Evolutionary conservation across 1,284 basidiomycete species (phyloP), one percentile per base, ranked within the genome.

Genomic region (Microbotryum scabiosae): DNA sequence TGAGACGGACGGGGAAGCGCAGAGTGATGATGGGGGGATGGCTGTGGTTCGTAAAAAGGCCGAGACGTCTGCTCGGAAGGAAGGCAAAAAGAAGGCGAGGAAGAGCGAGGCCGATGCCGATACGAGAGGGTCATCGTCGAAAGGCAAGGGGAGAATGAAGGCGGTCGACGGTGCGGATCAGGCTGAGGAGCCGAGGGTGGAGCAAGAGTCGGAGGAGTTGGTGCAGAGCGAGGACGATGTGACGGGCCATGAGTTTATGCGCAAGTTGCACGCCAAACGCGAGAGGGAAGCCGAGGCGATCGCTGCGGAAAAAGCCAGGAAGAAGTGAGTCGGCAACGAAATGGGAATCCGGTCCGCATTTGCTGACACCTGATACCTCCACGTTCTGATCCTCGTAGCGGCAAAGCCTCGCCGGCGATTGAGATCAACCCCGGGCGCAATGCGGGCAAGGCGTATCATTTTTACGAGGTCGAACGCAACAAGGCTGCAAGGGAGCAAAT

Each of bases 381-480:
- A n/a, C n/a, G n/a, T n/a, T n/a, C n/a, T 18, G 18, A 23, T 23
- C 25, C 21, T 25, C 43, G 49, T 50, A 45, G 48, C 21, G 25
- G 16, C 53, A 43, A 54, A 16, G 9, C 36, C 12, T 49, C 52
- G 3, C 56, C 52, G 18, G 36, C 10, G 23, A 57, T 66, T 71
- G 81, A 82, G 65, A 85, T 92, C 57, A 79, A 88, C 68, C 81
- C 83, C 1, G 76, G 76, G 10, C 76, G 75, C 25, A 92, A 93
- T 72, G 77, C 79, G 2, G 88, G 88, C 1, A 63, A 83, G 7
- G 76, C 76, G 48, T 85, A 82, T 70, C 82, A 84, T 68, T 93
- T 81, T 70, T 84, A 90, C 56, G 83, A 85, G 56, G 87, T 90
- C 28, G 86, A 89, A 32, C 79, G 90, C 41, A 79, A 78, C 54